These are phyloP conservation scores for Aureobasidium pullulans DNA, from an alignment of 2,329 filamentous ascomycete species.

Conservation along the genomic window DNA sequence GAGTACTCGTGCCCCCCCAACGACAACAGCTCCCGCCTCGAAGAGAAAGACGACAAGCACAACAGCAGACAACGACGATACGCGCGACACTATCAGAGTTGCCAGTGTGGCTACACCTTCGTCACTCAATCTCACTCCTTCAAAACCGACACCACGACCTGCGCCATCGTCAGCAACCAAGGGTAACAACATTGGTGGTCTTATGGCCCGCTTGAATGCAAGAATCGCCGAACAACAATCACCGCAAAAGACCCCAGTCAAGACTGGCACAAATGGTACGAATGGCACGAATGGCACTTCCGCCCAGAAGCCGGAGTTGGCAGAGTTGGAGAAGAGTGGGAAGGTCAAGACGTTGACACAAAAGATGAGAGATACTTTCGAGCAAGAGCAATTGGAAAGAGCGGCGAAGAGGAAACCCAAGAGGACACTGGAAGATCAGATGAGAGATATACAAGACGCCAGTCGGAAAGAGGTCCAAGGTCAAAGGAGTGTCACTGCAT, in stretches of 20 bases:
- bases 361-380: not conserved
- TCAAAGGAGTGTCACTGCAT: not conserved
- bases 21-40: not conserved
- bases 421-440: slow-evolving; percentile 28
- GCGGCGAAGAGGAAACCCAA: slow-evolving; percentile 20
- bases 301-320: not conserved
- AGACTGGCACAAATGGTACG: not conserved
- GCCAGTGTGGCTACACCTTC: not conserved
- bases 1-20: not conserved
- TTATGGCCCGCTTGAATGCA: slow-evolving; percentile 10
- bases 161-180: slow-evolving; percentile 5
- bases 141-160: not conserved
- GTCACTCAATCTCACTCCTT: not conserved
- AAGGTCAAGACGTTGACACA: not conserved
- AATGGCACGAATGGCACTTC: not conserved
- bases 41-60: not conserved
- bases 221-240: not conserved
- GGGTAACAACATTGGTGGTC: slow-evolving; percentile 12
- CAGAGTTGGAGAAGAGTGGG: not conserved
- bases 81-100: slow-evolving; percentile 9
- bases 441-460: slow-evolving; percentile 23
- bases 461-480: slow-evolving; percentile 16
- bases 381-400: slow-evolving; percentile 10
- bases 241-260: not conserved
- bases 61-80: slow-evolving; percentile 1